phyloP scores from a whole-genome alignment of 2,329 filamentous ascomycete species.

The Periconia digitata region DNA sequence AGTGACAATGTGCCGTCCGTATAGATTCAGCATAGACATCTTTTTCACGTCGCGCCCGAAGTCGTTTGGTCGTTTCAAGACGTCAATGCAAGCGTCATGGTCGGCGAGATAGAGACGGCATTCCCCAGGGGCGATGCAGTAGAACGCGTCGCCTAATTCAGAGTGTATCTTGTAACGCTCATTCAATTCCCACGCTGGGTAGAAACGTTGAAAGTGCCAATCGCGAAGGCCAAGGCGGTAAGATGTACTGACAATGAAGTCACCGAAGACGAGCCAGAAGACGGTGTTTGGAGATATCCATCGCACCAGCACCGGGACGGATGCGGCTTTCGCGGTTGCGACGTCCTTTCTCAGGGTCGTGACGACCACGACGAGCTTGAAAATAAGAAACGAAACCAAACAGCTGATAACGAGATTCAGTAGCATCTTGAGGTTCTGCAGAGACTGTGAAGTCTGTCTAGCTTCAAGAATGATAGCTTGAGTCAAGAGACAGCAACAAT shows the following conservation, averaged over 20 bases:
- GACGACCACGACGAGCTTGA: no score
- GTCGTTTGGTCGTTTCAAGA: constrained; percentile 14
- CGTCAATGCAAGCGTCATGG: constrained; percentile 9
- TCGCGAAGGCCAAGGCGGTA: neutral
- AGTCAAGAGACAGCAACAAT: no score
- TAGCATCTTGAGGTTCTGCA: no score
- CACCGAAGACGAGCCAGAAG: constrained; percentile 27
- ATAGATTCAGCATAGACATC: constrained; percentile 22
- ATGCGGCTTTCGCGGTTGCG: constrained; percentile 9
- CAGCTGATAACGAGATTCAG: no score
- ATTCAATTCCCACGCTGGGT: constrained; percentile 16
- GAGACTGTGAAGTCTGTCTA: no score
- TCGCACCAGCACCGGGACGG: constrained; percentile 17
- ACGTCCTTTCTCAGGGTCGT: no score
- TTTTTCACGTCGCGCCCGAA: constrained; percentile 17
- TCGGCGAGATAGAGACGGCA: constrained; percentile 14
- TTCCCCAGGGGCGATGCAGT: constrained; percentile 12
- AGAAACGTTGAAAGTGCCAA: neutral
- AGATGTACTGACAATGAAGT: neutral
- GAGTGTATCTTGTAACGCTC: constrained; percentile 12
- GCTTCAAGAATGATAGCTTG: no score
- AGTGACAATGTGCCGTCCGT: constrained; percentile 21
- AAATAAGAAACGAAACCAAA: no score
- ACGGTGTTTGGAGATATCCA: constrained; percentile 16
- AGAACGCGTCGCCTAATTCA: constrained; percentile 16